phyloP scores from a whole-genome alignment of 331 rosid genomes.

The Phaseolus coccineus region DNA sequence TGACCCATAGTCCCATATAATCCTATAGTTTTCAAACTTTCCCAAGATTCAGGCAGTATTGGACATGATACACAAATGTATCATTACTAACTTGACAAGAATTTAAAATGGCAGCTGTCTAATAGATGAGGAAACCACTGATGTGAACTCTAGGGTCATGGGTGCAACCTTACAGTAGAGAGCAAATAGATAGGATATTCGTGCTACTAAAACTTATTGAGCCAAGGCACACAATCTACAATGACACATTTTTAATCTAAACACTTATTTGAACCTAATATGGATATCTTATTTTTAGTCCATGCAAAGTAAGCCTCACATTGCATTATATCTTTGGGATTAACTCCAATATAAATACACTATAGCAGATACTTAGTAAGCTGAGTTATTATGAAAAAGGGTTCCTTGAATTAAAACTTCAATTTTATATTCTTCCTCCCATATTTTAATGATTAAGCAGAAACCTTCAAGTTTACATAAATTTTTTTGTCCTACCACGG shows the following conservation, averaged over 20 bases:
- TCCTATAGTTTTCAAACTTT: background rate
- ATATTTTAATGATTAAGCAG: background rate
- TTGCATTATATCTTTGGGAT: background rate
- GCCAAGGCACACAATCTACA: background rate
- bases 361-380: constrained; percentile 12
- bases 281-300: background rate
- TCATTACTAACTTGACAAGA: background rate
- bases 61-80: constrained; percentile 3
- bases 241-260: constrained; percentile 9
- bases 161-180: too few species aligned
- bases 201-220: background rate
- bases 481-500: too few species aligned
- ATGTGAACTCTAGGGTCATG: too few species aligned
- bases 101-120: background rate
- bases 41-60: background rate
- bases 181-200: too few species aligned
- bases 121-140: too few species aligned
- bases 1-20: background rate
- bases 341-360: background rate
- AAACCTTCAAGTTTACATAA: background rate
- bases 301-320: background rate
- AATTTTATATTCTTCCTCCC: background rate
- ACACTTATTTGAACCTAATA: background rate
- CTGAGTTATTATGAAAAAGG: background rate
- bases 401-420: background rate